Conservation (phyloP, 768 basidiomycete species). For the Rhodosporidiobolus odoratus region DNA sequence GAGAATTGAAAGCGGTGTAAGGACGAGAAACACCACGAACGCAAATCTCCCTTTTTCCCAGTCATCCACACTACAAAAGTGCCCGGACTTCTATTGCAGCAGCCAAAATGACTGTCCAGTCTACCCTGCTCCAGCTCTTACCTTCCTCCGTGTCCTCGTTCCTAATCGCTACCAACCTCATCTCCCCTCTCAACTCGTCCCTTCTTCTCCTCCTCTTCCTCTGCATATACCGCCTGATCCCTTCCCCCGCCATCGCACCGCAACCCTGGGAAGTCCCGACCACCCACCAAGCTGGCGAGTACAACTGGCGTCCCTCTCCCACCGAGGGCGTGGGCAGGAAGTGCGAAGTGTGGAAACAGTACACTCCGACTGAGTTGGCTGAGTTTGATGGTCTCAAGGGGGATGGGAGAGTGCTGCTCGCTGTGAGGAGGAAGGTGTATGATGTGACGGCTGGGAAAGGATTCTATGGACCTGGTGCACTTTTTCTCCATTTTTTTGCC, state of each 20-base stretch:
- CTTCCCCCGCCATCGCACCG: conserved; percentile 10
- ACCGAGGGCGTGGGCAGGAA: conserved; percentile 57
- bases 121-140: too few species aligned
- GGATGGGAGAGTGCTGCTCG: conserved; percentile 69
- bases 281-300: conserved; percentile 49
- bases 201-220: conserved; percentile 1
- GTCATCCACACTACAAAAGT: too few species aligned
- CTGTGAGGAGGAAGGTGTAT: conserved; percentile 81
- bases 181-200: conserved; percentile 4
- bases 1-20: too few species aligned
- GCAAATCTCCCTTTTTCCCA: too few species aligned
- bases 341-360: conserved; percentile 68
- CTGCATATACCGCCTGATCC: conserved; percentile 8
- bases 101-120: neutral
- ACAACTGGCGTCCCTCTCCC: conserved; percentile 83
- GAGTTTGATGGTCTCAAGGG: conserved; percentile 47
- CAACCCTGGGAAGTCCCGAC: conserved; percentile 5
- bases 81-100: too few species aligned
- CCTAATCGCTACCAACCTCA: neutral
- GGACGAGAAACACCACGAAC: too few species aligned
- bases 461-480: conserved; percentile 88
- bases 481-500: neutral
- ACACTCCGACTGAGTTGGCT: conserved; percentile 62
- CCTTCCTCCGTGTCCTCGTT: neutral
- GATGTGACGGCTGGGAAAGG: conserved; percentile 82